A percentile compares a stretch with the other conserved stretches of the same genome.
Evolutionary conservation across 768 basidiomycete genomes (phyloP).

Genomic region (Leccinum incarnatum): DNA sequence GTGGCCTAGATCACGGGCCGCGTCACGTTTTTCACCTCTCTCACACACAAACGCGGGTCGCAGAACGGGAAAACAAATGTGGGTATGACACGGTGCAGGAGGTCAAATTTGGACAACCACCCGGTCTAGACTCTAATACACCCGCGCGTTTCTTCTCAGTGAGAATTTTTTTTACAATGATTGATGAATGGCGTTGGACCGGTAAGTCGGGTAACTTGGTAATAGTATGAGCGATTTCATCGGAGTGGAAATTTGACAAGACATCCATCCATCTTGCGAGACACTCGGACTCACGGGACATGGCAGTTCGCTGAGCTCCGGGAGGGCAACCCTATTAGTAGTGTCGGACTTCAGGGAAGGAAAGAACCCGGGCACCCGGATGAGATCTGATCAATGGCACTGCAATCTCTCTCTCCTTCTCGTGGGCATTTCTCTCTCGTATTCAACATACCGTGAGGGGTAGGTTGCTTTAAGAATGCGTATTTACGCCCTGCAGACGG

Average conservation of each 20-base stretch:
- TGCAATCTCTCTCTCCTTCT: neutral
- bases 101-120: neutral
- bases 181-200: neutral
- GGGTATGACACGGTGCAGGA: neutral
- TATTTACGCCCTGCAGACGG: neutral
- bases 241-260: neutral
- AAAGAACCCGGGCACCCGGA: neutral
- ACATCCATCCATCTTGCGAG: neutral
- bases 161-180: neutral
- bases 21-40: neutral
- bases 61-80: neutral
- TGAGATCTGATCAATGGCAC: neutral
- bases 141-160: neutral
- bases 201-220: neutral
- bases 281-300: neutral
- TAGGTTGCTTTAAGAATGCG: neutral
- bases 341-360: neutral
- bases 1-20: neutral
- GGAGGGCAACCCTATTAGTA: neutral
- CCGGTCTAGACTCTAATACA: neutral
- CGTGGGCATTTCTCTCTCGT: neutral
- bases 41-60: neutral
- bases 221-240: neutral
- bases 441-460: neutral
- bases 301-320: neutral